Evolutionary conservation across 2,329 filamentous ascomycete genomes (phyloP).

Genomic region (Phaeophleospora eucalypticola): DNA sequence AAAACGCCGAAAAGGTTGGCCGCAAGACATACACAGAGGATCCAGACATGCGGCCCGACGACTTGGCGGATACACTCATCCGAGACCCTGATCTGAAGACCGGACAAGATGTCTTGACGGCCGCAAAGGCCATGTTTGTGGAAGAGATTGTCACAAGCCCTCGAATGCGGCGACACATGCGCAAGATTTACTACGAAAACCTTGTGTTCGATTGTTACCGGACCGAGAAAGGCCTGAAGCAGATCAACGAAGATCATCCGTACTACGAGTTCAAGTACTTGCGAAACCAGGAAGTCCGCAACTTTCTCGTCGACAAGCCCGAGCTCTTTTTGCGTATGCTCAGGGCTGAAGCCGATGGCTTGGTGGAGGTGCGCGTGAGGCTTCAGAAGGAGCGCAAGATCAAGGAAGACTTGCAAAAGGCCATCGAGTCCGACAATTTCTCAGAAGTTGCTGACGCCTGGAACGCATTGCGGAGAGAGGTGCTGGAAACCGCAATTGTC

Average conservation of each 20-base stretch:
- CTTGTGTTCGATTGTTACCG: slow-evolving; percentile 82
- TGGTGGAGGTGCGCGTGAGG: slow-evolving; percentile 78
- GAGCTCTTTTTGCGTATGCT: slow-evolving; percentile 96
- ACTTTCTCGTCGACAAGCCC: slow-evolving; percentile 73
- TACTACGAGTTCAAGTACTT: slow-evolving; percentile 99
- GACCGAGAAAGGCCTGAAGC: slow-evolving; percentile 88
- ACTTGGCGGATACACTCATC: slow-evolving; percentile 76
- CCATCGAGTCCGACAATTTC: slow-evolving; percentile 92
- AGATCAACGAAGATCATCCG: slow-evolving; percentile 90
- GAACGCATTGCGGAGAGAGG: slow-evolving; percentile 82
- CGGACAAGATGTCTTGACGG: slow-evolving; percentile 68
- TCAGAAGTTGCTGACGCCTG: slow-evolving; percentile 92
- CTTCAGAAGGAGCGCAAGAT: slow-evolving; percentile 74
- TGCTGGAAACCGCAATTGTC: slow-evolving; percentile 73
- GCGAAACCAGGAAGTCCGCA: slow-evolving; percentile 67
- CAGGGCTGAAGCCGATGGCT: slow-evolving; percentile 88
- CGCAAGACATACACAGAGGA: slow-evolving; percentile 83
- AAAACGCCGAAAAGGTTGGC: slow-evolving; percentile 75
- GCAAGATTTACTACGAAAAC: slow-evolving; percentile 75
- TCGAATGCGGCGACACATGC: slow-evolving; percentile 81
- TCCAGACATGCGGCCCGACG: slow-evolving; percentile 70
- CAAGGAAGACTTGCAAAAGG: slow-evolving; percentile 68
- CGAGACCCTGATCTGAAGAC: slow-evolving; percentile 70
- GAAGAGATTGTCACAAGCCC: slow-evolving; percentile 88
- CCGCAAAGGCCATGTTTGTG: slow-evolving; percentile 81